Base-by-base conservation (phyloP, 2,329 filamentous ascomycete genomes). In the Penicillium glabrum region DNA sequence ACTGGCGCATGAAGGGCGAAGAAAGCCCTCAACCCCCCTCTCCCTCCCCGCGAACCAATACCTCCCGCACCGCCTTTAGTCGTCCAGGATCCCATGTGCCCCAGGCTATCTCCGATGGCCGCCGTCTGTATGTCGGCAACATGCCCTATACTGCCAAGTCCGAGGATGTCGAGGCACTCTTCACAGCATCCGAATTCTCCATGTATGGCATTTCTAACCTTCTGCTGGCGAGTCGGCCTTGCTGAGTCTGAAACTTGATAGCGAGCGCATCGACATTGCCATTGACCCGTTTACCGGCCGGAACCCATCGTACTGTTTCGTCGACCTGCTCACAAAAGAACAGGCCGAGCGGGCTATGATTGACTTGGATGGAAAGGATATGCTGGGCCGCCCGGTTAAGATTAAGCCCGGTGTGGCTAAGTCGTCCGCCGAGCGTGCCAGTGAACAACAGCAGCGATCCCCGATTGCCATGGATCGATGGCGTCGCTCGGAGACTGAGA, bases 221-320 rank as follows among this genome's bases (percentile, higher is more conserved):
- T 45, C 23, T 51, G 10, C 19, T 41, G 43, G 41, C 33, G 31
- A 35, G 19, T 37, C 24, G 10, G 37, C 44, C 47, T 56, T 45
- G 61, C 66, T 69, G 57, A 66, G 56, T 62, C 21, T 54, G 33
- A 23, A 51, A 46, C 55, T 67, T 63, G 62, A 63, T 66, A 80
- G 78, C 61, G 79, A 82, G 61, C 82, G 83, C 46, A 83, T 90
- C 61, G 85, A 88, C 69, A 87, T 91, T 64, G 86, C 86, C 1
- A 80, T 88, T 52, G 87, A 91, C 65, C 83, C 86, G 1, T 84
- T 88, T 70, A 88, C 83, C 29, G 84, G 82, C 41, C 80, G 87
- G 45, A 91, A 90, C 69, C 87, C 87, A 0, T 88, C 86, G 37
- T 90, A 90, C 75, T 91, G 88, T 75, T 91, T 91, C 64, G 83